phyloP scores from a whole-genome alignment of 805 yeast genomes.

The Ogataea pilisensis region DNA sequence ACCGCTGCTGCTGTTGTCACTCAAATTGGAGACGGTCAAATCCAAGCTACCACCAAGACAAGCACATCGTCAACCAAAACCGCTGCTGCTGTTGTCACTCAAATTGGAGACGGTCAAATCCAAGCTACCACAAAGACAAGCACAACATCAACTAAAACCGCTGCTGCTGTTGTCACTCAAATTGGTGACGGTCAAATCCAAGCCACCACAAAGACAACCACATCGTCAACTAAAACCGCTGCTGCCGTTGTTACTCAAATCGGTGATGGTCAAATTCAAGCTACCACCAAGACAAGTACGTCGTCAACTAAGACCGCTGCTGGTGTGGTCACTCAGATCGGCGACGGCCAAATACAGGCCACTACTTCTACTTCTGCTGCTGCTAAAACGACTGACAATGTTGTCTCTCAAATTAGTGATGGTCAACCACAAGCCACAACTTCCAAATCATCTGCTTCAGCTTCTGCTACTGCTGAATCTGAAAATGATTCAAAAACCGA shows the following conservation, averaged over 20 bases:
- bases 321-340: conserved; percentile 28
- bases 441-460: conserved; percentile 26
- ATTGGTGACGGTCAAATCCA: conserved; percentile 60
- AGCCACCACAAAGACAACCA: conserved; percentile 36
- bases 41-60: conserved; percentile 39
- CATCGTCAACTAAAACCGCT: conserved; percentile 35
- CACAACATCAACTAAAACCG: too few species aligned
- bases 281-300: conserved; percentile 21
- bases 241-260: conserved; percentile 41
- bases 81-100: conserved; percentile 20
- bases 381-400: conserved; percentile 31
- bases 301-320: conserved; percentile 32
- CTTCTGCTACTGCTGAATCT: conserved; percentile 9
- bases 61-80: conserved; percentile 23
- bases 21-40: conserved; percentile 58
- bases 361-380: conserved; percentile 29
- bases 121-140: conserved; percentile 26
- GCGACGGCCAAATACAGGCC: conserved; percentile 24
- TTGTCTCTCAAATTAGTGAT: conserved; percentile 14
- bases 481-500: conserved; percentile 28
- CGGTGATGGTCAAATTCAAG: conserved; percentile 49
- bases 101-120: conserved; percentile 18
- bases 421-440: conserved; percentile 23
- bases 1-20: conserved; percentile 33
- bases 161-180: conserved; percentile 41